A percentile compares a stretch with the other conserved stretches of the same genome.
Conservation (phyloP, 495 filamentous ascomycete species). For the Antarctomyces pellizariae region DNA sequence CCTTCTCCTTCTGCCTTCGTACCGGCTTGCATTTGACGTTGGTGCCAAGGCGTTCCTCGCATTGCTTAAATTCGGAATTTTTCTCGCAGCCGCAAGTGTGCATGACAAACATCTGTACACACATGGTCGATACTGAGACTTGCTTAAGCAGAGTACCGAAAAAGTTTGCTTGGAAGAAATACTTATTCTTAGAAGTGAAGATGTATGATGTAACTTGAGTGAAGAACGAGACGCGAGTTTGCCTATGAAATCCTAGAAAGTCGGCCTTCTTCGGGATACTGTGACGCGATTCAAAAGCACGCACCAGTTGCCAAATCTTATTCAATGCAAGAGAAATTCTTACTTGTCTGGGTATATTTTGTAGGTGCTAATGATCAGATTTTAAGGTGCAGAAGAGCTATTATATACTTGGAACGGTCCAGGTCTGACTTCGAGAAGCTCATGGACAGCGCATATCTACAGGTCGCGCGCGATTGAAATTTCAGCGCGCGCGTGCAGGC, state of each 20-base stretch:
- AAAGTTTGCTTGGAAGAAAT: not conserved
- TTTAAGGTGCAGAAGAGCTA: slow-evolving; percentile 2
- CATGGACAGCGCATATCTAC: slow-evolving; percentile 2
- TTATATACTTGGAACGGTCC: slow-evolving; percentile 2
- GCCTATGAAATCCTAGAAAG: too few relatives aligned
- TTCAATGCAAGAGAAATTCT: slow-evolving; percentile 1
- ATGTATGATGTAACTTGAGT: too few relatives aligned
- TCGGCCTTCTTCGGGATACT: too few relatives aligned
- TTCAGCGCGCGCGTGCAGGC: slow-evolving; percentile 2
- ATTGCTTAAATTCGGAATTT: slow-evolving; percentile 15
- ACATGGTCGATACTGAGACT: slow-evolving; percentile 1
- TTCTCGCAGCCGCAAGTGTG: too few relatives aligned
- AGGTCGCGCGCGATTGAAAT: slow-evolving; percentile 2
- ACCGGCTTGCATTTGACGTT: slow-evolving; percentile 2
- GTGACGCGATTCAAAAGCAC: not conserved
- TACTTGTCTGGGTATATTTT: slow-evolving; percentile 1
- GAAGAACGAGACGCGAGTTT: too few relatives aligned
- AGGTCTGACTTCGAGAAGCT: slow-evolving; percentile 2
- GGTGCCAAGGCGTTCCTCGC: slow-evolving; percentile 14
- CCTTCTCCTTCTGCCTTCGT: slow-evolving; percentile 2
- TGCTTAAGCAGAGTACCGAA: slow-evolving; percentile 1
- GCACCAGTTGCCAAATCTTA: slow-evolving; percentile 1
- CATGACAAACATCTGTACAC: slow-evolving; percentile 1
- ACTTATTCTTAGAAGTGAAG: too few relatives aligned
- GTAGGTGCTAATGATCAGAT: slow-evolving; percentile 1